Percentiles rank a stretch among this genome's conserved stretches.
Evolutionary conservation across 352 stramenopile genomes (phyloP).

Genomic region (Globisporangium cystogenes): DNA sequence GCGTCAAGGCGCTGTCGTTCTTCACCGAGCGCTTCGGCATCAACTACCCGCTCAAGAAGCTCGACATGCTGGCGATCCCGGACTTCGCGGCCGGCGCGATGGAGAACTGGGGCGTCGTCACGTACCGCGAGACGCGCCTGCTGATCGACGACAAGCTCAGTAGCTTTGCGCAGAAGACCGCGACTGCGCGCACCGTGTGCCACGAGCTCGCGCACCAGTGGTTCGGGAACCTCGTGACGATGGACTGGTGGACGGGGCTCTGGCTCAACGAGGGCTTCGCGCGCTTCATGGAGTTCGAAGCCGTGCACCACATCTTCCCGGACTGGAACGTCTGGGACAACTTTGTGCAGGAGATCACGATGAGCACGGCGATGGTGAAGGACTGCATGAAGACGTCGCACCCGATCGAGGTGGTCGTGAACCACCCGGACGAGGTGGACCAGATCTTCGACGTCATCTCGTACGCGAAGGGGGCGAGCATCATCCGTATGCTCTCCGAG

Average conservation of each 20-base stretch:
- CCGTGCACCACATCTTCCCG: conserved; percentile 91
- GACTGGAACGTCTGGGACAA: conserved; percentile 95
- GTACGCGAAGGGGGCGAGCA: conserved; percentile 90
- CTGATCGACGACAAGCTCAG: conserved; percentile 73
- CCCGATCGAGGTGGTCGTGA: conserved; percentile 94
- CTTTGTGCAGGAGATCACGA: conserved; percentile 82
- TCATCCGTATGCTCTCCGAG: conserved; percentile 73
- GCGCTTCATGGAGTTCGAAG: conserved; percentile 94
- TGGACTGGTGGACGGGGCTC: conserved; percentile 95
- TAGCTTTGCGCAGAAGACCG: conserved; percentile 36
- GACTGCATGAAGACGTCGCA: conserved; percentile 90
- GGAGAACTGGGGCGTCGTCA: conserved; percentile 95
- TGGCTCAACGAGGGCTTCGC: conserved; percentile 99
- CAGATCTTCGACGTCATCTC: conserved; percentile 98
- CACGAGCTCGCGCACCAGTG: conserved; percentile 97
- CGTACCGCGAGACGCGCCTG: conserved; percentile 93
- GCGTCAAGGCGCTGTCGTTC: conserved; percentile 56
- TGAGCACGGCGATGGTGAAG: conserved; percentile 85
- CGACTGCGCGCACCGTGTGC: conserved; percentile 93
- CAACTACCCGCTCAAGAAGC: conserved; percentile 96
- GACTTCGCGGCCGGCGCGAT: conserved; percentile 93
- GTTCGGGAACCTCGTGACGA: conserved; percentile 98
- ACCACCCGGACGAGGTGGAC: conserved; percentile 92
- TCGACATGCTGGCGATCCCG: conserved; percentile 96
- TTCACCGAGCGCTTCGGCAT: conserved; percentile 74